Evolutionary conservation across 495 filamentous ascomycete species (phyloP).

Genomic region (Delitschia confertaspora): DNA sequence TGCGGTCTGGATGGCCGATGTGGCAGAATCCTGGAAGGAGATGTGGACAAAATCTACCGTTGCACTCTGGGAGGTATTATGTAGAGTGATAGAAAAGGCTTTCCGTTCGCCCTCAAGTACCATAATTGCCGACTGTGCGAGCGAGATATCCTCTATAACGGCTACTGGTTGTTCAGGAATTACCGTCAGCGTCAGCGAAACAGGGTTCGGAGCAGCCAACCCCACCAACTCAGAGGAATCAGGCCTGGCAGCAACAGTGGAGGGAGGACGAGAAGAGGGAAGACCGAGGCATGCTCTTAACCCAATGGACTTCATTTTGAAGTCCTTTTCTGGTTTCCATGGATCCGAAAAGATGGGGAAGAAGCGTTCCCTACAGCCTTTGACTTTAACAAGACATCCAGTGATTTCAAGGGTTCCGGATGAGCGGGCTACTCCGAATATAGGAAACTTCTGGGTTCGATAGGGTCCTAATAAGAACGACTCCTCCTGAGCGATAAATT

Average conservation of each 20-base stretch:
- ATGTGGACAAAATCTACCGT: conserved; percentile 77
- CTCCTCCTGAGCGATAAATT: conserved; percentile 57
- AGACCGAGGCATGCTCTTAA: conserved; percentile 49
- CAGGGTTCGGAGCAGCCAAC: conserved; percentile 30
- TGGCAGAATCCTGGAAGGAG: conserved; percentile 83
- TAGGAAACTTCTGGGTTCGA: conserved; percentile 65
- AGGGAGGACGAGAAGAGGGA: conserved; percentile 46
- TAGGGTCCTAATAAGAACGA: conserved; percentile 66
- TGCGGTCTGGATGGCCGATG: conserved; percentile 62
- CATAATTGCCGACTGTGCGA: conserved; percentile 83
- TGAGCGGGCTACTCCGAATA: conserved; percentile 57
- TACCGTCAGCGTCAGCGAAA: conserved; percentile 54
- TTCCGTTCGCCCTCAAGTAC: conserved; percentile 78
- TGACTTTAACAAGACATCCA: conserved; percentile 70
- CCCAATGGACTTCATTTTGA: conserved; percentile 67
- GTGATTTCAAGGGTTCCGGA: conserved; percentile 62
- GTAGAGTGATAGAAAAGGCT: conserved; percentile 67
- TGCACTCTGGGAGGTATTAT: conserved; percentile 61
- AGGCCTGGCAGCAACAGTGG: conserved; percentile 34
- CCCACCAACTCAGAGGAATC: conserved; percentile 30
- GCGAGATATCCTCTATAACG: conserved; percentile 61
- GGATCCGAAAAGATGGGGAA: conserved; percentile 75
- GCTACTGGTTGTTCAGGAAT: conserved; percentile 70
- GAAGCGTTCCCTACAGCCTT: conserved; percentile 66
- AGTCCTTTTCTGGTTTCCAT: conserved; percentile 62